Evolutionary conservation across 129 eudicot species (phyloP).

Genomic region (Glebionis coronaria): DNA sequence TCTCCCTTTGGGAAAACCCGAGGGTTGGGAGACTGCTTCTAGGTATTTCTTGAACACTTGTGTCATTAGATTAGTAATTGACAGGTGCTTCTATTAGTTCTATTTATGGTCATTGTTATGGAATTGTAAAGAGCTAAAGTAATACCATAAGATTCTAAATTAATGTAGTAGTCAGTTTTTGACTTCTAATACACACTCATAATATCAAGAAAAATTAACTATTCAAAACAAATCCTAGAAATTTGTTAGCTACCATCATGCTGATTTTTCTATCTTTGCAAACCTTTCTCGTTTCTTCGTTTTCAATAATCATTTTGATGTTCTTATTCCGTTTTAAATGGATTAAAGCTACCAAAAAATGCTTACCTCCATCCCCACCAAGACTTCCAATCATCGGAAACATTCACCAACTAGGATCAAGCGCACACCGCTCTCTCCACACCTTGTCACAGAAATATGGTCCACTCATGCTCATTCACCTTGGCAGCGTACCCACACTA

Average conservation of each 20-base stretch:
- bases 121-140: too few relatives aligned
- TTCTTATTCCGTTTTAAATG: background rate
- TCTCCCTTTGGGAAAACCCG: too few relatives aligned
- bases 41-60: too few relatives aligned
- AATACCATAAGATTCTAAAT: too few relatives aligned
- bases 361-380: background rate
- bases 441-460: background rate
- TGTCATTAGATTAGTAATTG: too few relatives aligned
- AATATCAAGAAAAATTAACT: too few relatives aligned
- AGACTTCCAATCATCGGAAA: background rate
- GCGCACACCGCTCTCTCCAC: background rate
- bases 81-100: too few relatives aligned
- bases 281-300: background rate
- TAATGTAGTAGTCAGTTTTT: too few relatives aligned
- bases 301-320: background rate
- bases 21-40: too few relatives aligned
- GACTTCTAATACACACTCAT: too few relatives aligned
- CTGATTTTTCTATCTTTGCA: background rate
- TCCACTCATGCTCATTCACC: background rate
- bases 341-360: background rate
- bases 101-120: too few relatives aligned
- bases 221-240: background rate
- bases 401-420: constrained; percentile 1
- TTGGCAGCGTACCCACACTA: background rate
- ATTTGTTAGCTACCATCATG: background rate